Evolutionary conservation across 306 rosid genomes (phyloP), one percentile per base, ranked within the genome.

Genomic region (Begonia fuchsioides): DNA sequence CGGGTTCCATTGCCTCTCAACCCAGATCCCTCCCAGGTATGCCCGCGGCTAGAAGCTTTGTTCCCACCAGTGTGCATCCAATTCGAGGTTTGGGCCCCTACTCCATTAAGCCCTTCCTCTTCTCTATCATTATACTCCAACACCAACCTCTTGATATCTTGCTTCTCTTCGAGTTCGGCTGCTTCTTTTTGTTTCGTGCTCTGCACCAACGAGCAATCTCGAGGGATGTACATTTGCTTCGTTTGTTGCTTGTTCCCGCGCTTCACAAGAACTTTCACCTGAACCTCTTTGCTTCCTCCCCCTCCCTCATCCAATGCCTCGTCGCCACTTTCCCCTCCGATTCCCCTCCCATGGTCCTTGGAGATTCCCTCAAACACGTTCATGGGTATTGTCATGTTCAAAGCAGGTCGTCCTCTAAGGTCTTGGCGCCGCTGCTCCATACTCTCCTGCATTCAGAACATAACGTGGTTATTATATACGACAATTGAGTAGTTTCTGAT

Each of bases 171-270:
- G 59, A 92, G 81, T 66, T 92, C 94, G 5, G 87, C 98, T 40
- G 98, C 98, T 73, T 85, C 98, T 66, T 92, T 92, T 73, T 85
- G 98, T 74, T 92, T 92, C 15, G 98, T 85, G 71, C 94, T 82
- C 83, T 82, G 98, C 35, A 92, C 72, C 47, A 92, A 87, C n/a
- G 93, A 71, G 59, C 87, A 77, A 72, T 85, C 79, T 55, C 90
- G 72, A 6, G 98, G 98, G 68, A 92, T 77, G 72, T 56, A 77
- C 98, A 92, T 92, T 72, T 92, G 94, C 67, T 79, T 85, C 1
- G 93, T 92, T 59, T 92, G 96, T 66, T 92, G 98, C 72, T 85
- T 85, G 86, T 77, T 92, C 55, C 98, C 98, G 56, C 98, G 95
- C 83, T 85, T 92, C 69, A 92, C 96, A 57, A 92, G 96, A 65